These are phyloP conservation scores for Cardamine resedifolia DNA, from an alignment of 345 rosid genomes.

Conservation along the genomic window DNA sequence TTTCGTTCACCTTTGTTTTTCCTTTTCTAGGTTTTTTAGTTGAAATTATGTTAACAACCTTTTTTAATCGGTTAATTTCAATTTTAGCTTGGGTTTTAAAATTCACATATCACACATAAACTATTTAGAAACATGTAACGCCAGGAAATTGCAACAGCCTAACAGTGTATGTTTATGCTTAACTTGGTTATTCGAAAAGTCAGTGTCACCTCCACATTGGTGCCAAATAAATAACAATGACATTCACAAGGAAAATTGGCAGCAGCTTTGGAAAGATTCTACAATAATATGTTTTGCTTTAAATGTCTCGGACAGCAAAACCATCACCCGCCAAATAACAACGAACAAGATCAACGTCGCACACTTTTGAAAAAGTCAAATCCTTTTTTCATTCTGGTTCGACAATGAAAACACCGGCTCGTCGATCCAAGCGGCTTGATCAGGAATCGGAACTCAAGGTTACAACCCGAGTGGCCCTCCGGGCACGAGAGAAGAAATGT, in stretches of 20 bases:
- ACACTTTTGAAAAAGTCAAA: conserved; percentile 18
- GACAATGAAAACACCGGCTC: conserved; percentile 35
- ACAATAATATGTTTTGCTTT: not conserved
- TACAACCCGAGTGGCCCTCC: conserved; percentile 5
- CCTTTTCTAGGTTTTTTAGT: not conserved
- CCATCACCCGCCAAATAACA: conserved; percentile 32
- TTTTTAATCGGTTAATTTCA: not conserved
- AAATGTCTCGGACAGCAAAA: conserved; percentile 9
- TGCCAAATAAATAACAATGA: not conserved
- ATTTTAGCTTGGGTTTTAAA: too few species aligned
- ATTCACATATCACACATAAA: not conserved
- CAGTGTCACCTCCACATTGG: not conserved
- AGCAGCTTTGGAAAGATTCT: not conserved
- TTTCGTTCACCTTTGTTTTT: not conserved
- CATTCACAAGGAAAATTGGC: not conserved
- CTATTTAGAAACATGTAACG: not conserved
- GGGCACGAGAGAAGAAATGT: conserved; percentile 19
- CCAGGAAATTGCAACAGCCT: too few species aligned
- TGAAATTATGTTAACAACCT: not conserved
- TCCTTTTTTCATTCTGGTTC: not conserved
- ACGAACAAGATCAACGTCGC: conserved; percentile 10
- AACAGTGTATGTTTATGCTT: not conserved
- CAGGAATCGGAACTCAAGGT: conserved; percentile 23
- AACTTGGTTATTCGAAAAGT: too few species aligned
- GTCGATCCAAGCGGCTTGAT: conserved; percentile 40